Conservation (phyloP, 768 basidiomycete genomes). For the Mrakia gelida region DNA sequence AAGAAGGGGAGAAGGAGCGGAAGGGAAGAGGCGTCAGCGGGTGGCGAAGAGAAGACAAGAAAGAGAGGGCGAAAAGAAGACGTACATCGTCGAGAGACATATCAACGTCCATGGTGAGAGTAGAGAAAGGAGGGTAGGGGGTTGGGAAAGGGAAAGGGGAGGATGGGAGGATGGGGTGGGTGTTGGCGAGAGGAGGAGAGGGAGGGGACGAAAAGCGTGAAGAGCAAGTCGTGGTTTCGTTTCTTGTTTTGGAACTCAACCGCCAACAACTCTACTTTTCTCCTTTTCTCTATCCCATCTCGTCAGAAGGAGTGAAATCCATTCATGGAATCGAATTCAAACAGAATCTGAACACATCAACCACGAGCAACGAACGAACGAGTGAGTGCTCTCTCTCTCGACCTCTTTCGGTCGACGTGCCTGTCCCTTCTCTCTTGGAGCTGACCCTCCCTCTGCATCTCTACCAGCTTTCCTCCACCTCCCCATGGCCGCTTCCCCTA, state of each 20-base stretch:
- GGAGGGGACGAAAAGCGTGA: neutral
- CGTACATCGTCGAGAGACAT: conserved; percentile 44
- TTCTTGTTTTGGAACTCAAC: neutral
- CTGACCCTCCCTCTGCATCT: neutral
- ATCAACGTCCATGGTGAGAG: conserved; percentile 42
- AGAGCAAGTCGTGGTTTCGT: too few relatives aligned
- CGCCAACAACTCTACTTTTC: neutral
- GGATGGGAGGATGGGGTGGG: neutral
- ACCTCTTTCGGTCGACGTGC: too few relatives aligned
- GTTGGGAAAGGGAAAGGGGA: neutral
- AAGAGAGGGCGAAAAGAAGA: neutral
- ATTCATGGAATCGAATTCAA: too few relatives aligned
- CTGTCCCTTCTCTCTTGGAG: neutral
- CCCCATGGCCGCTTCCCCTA: neutral
- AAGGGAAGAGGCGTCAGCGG: neutral
- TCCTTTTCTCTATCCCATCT: neutral
- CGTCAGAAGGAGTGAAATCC: too few relatives aligned
- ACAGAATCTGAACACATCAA: too few relatives aligned
- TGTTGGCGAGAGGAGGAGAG: neutral
- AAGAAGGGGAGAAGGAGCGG: neutral
- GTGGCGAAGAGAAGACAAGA: conserved; percentile 1
- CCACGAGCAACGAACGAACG: too few relatives aligned
- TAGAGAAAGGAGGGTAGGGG: conserved; percentile 6
- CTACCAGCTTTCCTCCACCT: neutral
- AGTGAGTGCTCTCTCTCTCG: too few relatives aligned